These are phyloP conservation scores for Apodospora peruviana DNA, from an alignment of 495 filamentous ascomycete species.

Conservation along the genomic window DNA sequence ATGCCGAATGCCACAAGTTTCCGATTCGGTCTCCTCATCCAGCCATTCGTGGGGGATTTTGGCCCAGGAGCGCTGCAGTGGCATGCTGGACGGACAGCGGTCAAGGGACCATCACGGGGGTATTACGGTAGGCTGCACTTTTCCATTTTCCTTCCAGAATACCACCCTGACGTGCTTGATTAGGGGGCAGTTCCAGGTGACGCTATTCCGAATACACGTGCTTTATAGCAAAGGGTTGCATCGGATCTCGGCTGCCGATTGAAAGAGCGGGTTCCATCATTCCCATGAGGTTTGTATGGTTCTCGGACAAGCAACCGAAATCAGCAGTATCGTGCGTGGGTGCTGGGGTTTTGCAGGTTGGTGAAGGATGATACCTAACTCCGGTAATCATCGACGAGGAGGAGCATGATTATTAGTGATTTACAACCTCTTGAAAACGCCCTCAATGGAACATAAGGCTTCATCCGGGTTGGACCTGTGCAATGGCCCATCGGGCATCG, in stretches of 20 bases:
- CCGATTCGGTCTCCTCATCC: background rate
- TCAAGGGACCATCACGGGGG: too few species aligned
- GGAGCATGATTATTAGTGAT: too few species aligned
- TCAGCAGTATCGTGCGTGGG: too few species aligned
- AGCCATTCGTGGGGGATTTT: background rate
- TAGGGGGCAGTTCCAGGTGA: background rate
- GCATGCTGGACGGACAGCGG: background rate
- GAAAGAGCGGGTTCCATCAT: background rate
- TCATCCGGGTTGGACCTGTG: too few species aligned
- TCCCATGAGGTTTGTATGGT: background rate
- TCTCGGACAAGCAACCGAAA: too few species aligned
- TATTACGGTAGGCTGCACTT: too few species aligned
- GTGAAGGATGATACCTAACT: too few species aligned
- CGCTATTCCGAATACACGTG: background rate
- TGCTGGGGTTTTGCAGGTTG: too few species aligned
- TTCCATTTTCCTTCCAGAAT: background rate
- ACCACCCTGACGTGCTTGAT: background rate
- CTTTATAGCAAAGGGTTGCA: background rate
- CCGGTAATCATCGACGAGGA: too few species aligned
- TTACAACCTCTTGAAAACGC: too few species aligned
- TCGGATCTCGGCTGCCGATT: constrained; percentile 1
- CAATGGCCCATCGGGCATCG: too few species aligned
- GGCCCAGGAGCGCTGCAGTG: background rate
- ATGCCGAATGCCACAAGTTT: background rate
- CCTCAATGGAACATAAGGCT: too few species aligned